Conservation (phyloP, 2,329 filamentous ascomycete genomes). For the Botrytis tulipae region DNA sequence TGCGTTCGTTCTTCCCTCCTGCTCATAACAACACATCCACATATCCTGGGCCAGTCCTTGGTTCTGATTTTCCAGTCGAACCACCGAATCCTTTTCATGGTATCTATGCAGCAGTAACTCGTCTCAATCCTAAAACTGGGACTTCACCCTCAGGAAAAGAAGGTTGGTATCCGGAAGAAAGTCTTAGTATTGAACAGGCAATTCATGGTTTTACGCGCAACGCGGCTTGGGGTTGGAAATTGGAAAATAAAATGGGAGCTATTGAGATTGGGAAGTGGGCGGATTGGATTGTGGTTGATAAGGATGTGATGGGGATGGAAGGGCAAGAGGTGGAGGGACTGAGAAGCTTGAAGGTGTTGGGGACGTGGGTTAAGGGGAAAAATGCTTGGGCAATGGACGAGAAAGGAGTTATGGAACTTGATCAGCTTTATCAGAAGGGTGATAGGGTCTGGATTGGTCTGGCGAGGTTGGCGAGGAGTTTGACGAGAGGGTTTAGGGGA, state of each 20-base stretch:
- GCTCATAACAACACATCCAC: not conserved
- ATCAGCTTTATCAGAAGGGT: not conserved
- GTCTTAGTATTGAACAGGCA: conserved; percentile 57
- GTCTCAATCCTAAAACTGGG: conserved; percentile 57
- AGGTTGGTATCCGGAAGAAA: conserved; percentile 61
- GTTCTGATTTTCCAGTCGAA: conserved; percentile 71
- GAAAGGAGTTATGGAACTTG: not conserved
- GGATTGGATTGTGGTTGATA: conserved; percentile 69
- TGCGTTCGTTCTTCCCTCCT: conserved; percentile 58
- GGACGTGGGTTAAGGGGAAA: conserved; percentile 67
- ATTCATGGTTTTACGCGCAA: conserved; percentile 60
- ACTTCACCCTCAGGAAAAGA: conserved; percentile 46
- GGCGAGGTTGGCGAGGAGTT: not conserved
- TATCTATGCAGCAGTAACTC: conserved; percentile 65
- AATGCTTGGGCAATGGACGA: conserved; percentile 24
- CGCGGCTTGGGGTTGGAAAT: conserved; percentile 57
- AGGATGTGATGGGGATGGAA: conserved; percentile 46
- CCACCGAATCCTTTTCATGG: conserved; percentile 66
- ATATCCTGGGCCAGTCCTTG: conserved; percentile 51
- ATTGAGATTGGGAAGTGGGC: conserved; percentile 61
- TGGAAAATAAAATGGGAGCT: conserved; percentile 57
- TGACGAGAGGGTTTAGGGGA: not conserved
- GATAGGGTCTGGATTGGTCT: not conserved
- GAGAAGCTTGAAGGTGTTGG: conserved; percentile 54
- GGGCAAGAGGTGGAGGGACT: conserved; percentile 45